Evolutionary conservation across 352 stramenopile species (phyloP).

Genomic region (Globisporangium sylvaticum): DNA sequence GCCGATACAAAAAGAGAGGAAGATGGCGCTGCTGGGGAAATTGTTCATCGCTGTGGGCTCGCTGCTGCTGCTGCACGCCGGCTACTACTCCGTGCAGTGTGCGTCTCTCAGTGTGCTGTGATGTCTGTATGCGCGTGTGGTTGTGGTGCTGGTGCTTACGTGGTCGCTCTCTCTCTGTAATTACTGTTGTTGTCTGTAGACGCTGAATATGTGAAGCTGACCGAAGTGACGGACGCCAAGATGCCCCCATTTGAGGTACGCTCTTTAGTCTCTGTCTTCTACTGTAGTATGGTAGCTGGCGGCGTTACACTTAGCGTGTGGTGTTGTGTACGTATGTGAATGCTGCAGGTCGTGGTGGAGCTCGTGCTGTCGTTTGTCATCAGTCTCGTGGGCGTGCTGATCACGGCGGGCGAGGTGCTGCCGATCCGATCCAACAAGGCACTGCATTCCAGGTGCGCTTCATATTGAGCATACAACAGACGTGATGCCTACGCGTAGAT

Average conservation of each 20-base stretch:
- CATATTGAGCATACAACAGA: neutral
- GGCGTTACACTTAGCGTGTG: neutral
- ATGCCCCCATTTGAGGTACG: constrained; percentile 59
- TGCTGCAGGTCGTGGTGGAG: constrained; percentile 57
- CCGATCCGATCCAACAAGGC: constrained; percentile 70
- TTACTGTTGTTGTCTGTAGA: constrained; percentile 28
- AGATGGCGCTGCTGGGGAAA: constrained; percentile 62
- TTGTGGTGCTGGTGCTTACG: neutral
- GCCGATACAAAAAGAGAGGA: neutral
- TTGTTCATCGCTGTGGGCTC: constrained; percentile 62
- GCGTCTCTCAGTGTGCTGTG: constrained; percentile 12
- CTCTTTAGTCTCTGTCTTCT: neutral
- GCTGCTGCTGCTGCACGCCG: constrained; percentile 66
- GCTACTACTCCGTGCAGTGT: constrained; percentile 85
- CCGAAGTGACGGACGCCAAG: constrained; percentile 65
- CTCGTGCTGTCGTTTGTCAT: constrained; percentile 65
- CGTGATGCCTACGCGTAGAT: neutral
- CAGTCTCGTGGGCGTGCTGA: constrained; percentile 60
- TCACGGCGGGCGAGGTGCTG: constrained; percentile 64
- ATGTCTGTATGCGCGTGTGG: neutral
- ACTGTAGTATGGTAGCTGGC: neutral
- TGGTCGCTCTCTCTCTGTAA: neutral
- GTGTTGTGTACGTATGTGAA: neutral
- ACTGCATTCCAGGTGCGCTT: constrained; percentile 54
- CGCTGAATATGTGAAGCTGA: constrained; percentile 70